Evolutionary conservation across 768 basidiomycete genomes (phyloP), one percentile per base, ranked within the genome.

Genomic region (Termitomyces sp.): DNA sequence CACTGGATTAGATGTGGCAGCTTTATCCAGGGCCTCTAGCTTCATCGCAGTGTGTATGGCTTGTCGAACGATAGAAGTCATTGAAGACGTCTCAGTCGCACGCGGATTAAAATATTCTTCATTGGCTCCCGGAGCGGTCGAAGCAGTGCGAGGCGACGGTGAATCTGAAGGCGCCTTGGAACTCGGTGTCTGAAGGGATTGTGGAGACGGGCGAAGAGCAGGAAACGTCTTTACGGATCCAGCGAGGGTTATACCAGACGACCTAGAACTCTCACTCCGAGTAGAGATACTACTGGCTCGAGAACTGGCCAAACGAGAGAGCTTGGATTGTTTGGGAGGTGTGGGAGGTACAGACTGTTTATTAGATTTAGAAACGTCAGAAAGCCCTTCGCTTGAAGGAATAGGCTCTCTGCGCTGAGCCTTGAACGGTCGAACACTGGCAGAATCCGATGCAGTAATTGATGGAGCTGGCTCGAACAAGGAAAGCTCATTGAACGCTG

Each of bases 211-310:
- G 17, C 89, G 84, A 58, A 90, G 75, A 17, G 66, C 77, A 23
- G 88, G 85, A 64, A 85, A 91, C 1, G 89, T 90, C 62, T 84
- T 80, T n/a, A 87, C 76, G 25, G 88, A 84, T 3, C 81, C 83
- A 0, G 81, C 72, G 34, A 80, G 73, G 42, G 81, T 69, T 10
- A 72, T 79, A 56, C 79, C 80, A 2, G 79, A 81, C 23, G 83
- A 81, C 48, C 78, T 72, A 23, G 85, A 83, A 62, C 79, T 82
- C 58, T 77, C 73, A 56, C 75, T 79, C 44, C 71, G 71, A 35
- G 67, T 67, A 47, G 70, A 74, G 44, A 75, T 65, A 28, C 76
- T 76, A 54, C 80, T 81, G 2, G 83, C 78, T 55, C 84, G 75
- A 9, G 86, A 86, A 61, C 79, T 85, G 11, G 89, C 88, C 19